Evolutionary conservation across 495 filamentous ascomycete species (phyloP).

Genomic region (Penicillium antarcticum): DNA sequence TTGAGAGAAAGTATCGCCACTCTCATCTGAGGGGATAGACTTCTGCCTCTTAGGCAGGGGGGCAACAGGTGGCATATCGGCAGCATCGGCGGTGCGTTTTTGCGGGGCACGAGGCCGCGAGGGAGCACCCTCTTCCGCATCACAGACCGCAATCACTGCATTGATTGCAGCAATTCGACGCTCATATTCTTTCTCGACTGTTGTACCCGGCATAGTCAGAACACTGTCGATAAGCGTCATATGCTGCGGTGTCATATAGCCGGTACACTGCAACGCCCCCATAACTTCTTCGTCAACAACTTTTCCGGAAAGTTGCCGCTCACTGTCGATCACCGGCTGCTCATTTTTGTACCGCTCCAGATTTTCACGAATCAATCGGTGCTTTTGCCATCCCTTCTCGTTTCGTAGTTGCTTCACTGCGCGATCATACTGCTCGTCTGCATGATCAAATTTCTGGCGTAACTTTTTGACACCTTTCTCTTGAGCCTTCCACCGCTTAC

Average conservation of each 20-base stretch:
- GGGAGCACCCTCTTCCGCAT: conserved; percentile 24
- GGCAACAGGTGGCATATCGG: background rate
- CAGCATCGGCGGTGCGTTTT: conserved; percentile 14
- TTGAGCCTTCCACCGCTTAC: conserved; percentile 1
- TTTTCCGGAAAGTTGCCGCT: conserved; percentile 27
- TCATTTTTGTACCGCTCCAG: conserved; percentile 29
- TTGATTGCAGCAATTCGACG: conserved; percentile 24
- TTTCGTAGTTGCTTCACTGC: conserved; percentile 14
- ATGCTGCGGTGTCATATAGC: conserved; percentile 21
- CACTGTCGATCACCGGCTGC: conserved; percentile 28
- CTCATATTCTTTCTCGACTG: conserved; percentile 20
- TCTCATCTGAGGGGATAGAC: conserved; percentile 5
- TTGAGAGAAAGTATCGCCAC: conserved; percentile 11
- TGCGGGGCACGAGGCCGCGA: conserved; percentile 2
- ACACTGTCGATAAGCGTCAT: conserved; percentile 25
- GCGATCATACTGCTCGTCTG: conserved; percentile 20
- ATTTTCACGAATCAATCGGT: conserved; percentile 21
- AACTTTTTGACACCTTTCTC: conserved; percentile 5
- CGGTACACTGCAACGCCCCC: conserved; percentile 13
- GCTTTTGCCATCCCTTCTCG: conserved; percentile 22
- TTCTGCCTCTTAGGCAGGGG: conserved; percentile 13
- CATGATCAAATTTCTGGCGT: conserved; percentile 1
- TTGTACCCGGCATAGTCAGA: conserved; percentile 19
- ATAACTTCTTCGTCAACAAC: conserved; percentile 22
- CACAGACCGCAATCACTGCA: conserved; percentile 27